These are phyloP conservation scores for Balamuthia mandrillaris DNA, from an alignment of 208 protist genomes.

Conservation along the genomic window DNA sequence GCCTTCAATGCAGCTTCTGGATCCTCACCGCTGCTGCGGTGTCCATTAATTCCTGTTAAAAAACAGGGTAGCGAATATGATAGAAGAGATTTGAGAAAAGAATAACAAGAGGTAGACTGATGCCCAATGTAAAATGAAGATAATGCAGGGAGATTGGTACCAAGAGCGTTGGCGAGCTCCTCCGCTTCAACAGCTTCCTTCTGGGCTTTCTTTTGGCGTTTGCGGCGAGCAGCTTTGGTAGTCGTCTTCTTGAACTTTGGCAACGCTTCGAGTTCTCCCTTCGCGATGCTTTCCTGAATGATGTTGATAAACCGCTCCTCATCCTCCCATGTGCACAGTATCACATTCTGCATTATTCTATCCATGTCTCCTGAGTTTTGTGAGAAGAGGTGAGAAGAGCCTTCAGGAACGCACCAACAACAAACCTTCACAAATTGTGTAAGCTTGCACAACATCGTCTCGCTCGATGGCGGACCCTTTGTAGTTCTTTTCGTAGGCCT, in stretches of 20 bases:
- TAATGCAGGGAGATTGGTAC: no score
- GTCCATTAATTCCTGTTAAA: no score
- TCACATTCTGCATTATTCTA: background rate
- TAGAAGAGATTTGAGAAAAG: background rate
- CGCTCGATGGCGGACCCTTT: background rate
- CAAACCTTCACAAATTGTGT: background rate
- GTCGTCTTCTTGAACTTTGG: background rate
- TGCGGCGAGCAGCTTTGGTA: background rate
- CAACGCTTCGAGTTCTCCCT: background rate
- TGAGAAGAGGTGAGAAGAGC: background rate
- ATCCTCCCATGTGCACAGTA: slow-evolving; percentile 24
- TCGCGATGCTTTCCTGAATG: background rate
- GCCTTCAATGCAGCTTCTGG: background rate
- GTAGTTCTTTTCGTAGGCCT: slow-evolving; percentile 4
- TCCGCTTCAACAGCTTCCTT: slow-evolving; percentile 25
- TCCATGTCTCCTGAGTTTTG: background rate
- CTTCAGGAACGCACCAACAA: background rate
- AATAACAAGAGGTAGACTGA: background rate
- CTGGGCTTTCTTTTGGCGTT: background rate
- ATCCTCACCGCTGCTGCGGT: no score
- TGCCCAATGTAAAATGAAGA: no score
- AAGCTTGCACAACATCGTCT: background rate
- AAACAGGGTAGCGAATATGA: background rate
- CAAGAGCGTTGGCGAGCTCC: slow-evolving; percentile 1
- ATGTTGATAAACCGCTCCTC: slow-evolving; percentile 3